A percentile compares a stretch with the other conserved stretches of the same genome.
Conservation (phyloP, 2,329 filamentous ascomycete genomes). For the Coniochaeta ligniaria region DNA sequence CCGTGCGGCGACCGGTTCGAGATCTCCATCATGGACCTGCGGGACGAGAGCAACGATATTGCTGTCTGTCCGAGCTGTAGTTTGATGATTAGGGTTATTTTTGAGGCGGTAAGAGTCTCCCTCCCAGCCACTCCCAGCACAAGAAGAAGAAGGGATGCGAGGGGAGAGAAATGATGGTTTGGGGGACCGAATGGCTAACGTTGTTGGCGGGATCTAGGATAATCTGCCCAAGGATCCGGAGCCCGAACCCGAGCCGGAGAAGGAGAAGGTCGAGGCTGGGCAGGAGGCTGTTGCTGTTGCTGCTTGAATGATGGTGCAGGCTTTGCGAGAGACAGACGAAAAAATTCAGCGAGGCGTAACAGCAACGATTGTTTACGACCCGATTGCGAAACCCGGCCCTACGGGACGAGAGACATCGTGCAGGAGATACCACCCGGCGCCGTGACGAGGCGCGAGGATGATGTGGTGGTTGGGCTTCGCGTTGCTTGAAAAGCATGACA, state of each 20-base stretch:
- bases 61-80: constrained; percentile 98
- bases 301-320: constrained; percentile 18
- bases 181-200: neutral
- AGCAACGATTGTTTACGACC: too few relatives aligned
- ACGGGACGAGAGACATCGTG: too few relatives aligned
- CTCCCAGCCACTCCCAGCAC: neutral
- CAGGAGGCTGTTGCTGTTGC: constrained; percentile 31
- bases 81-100: constrained; percentile 93
- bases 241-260: constrained; percentile 15
- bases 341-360: neutral
- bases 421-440: too few relatives aligned
- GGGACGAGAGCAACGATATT: constrained; percentile 72
- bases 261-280: constrained; percentile 15
- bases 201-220: constrained; percentile 22
- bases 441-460: too few relatives aligned
- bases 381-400: too few relatives aligned
- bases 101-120: constrained; percentile 59
- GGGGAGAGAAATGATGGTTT: neutral
- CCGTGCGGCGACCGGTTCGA: constrained; percentile 97
- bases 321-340: neutral
- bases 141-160: neutral
- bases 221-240: constrained; percentile 33
- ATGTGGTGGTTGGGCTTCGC: too few relatives aligned
- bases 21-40: constrained; percentile 75
- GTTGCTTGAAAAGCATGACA: too few relatives aligned